These are phyloP conservation scores for Ophiobolus disseminans DNA, from an alignment of 2,329 filamentous ascomycete species.

Conservation along the genomic window DNA sequence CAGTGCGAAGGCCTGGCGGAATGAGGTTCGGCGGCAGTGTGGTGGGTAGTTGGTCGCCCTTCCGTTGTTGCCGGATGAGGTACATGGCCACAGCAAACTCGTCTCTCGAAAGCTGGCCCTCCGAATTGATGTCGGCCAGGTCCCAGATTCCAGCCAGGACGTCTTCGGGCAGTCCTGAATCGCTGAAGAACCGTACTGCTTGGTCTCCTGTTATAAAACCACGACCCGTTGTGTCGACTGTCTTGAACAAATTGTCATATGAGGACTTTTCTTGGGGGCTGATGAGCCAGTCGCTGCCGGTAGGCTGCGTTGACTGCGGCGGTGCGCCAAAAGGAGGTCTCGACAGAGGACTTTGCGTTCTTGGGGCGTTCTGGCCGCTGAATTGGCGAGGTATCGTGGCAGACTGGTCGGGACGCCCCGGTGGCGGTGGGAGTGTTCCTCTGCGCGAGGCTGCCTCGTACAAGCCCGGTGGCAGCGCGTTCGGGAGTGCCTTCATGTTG, in stretches of 20 bases:
- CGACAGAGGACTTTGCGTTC: slow-evolving; percentile 66
- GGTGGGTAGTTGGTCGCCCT: slow-evolving; percentile 72
- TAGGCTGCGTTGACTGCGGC: slow-evolving; percentile 60
- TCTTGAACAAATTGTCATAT: slow-evolving; percentile 86
- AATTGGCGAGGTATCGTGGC: slow-evolving; percentile 81
- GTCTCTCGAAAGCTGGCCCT: slow-evolving; percentile 82
- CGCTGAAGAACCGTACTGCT: slow-evolving; percentile 91
- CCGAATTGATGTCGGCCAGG: slow-evolving; percentile 89
- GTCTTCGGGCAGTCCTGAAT: slow-evolving; percentile 88
- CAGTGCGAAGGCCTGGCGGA: slow-evolving; percentile 79
- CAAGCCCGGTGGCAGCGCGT: slow-evolving; percentile 79
- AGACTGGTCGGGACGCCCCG: slow-evolving; percentile 56
- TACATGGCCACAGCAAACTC: slow-evolving; percentile 99
- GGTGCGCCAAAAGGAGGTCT: slow-evolving; percentile 58
- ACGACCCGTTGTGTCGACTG: slow-evolving; percentile 78
- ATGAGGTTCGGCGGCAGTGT: slow-evolving; percentile 82
- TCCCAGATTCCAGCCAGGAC: slow-evolving; percentile 96
- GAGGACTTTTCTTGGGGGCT: slow-evolving; percentile 82
- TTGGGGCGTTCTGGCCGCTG: slow-evolving; percentile 64
- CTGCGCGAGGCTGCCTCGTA: slow-evolving; percentile 86
- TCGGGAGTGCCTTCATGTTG: slow-evolving; percentile 78
- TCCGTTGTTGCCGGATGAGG: slow-evolving; percentile 87
- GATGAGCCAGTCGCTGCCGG: slow-evolving; percentile 79
- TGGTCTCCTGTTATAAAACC: slow-evolving; percentile 93
- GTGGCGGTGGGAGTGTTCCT: slow-evolving; percentile 51